phyloP scores from a whole-genome alignment of 352 stramenopile genomes.

The Phytophthora syringae region DNA sequence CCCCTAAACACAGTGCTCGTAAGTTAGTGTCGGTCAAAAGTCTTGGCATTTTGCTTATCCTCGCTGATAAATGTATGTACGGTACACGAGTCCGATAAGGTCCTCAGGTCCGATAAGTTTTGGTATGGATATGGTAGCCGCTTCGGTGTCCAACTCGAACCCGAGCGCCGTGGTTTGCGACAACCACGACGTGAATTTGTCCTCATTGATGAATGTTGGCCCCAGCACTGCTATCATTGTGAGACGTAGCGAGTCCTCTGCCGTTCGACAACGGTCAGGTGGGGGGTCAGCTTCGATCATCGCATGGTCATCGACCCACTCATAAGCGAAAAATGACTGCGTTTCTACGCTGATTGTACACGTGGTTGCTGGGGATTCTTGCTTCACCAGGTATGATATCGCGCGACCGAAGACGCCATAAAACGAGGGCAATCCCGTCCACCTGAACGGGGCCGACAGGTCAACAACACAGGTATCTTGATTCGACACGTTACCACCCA shows the following conservation, averaged over 20 bases:
- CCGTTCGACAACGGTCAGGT: neutral
- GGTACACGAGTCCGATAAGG: too few relatives aligned
- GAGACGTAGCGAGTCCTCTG: neutral
- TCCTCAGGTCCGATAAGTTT: too few relatives aligned
- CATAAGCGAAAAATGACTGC: neutral
- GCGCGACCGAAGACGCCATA: neutral
- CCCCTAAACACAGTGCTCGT: too few relatives aligned
- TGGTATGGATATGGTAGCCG: too few relatives aligned
- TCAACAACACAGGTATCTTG: neutral
- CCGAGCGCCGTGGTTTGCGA: neutral
- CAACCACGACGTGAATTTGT: neutral
- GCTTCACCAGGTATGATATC: neutral
- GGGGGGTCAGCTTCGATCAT: neutral
- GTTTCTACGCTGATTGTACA: neutral
- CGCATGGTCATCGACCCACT: neutral
- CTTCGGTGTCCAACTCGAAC: too few relatives aligned
- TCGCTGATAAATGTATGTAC: too few relatives aligned
- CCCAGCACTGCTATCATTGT: neutral
- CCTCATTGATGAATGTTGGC: neutral
- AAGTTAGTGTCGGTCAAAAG: too few relatives aligned
- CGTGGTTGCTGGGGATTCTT: neutral
- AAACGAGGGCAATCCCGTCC: conserved; percentile 4
- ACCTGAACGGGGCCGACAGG: conserved; percentile 6
- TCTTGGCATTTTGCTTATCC: too few relatives aligned
- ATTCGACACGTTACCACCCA: neutral